These are phyloP conservation scores for Penicillium antarcticum DNA, from an alignment of 495 filamentous ascomycete species.

Conservation along the genomic window DNA sequence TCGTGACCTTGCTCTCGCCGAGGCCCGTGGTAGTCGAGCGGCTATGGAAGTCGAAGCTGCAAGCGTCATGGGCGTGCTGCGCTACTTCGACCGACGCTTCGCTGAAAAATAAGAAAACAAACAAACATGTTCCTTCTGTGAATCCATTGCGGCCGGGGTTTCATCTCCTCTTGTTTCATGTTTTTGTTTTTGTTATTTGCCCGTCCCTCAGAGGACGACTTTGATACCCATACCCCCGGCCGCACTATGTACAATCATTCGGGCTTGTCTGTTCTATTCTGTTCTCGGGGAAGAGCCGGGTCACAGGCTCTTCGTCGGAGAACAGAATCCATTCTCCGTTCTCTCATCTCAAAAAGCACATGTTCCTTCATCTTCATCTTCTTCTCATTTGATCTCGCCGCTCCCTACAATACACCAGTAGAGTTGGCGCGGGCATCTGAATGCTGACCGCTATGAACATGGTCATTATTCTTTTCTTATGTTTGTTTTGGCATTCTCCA, in stretches of 20 bases:
- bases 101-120: constrained; percentile 36
- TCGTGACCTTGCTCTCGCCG: constrained; percentile 30
- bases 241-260: constrained; percentile 27
- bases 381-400: constrained; percentile 4
- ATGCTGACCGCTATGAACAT: constrained; percentile 25
- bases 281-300: too few species aligned
- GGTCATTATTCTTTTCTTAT: constrained; percentile 8
- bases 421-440: background rate
- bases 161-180: constrained; percentile 16
- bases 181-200: constrained; percentile 16
- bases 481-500: background rate
- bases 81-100: constrained; percentile 79
- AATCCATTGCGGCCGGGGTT: background rate
- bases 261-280: constrained; percentile 5
- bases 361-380: background rate
- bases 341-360: constrained; percentile 13
- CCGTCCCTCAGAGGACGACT: constrained; percentile 9
- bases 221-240: constrained; percentile 45
- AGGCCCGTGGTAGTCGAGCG: constrained; percentile 35
- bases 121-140: background rate
- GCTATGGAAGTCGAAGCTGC: constrained; percentile 82
- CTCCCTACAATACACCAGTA: background rate
- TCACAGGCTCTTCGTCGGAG: too few species aligned
- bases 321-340: background rate
- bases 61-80: constrained; percentile 81